These are phyloP conservation scores for Neofusicoccum sp. DNA, from an alignment of 2,329 filamentous ascomycete species.

Conservation along the genomic window DNA sequence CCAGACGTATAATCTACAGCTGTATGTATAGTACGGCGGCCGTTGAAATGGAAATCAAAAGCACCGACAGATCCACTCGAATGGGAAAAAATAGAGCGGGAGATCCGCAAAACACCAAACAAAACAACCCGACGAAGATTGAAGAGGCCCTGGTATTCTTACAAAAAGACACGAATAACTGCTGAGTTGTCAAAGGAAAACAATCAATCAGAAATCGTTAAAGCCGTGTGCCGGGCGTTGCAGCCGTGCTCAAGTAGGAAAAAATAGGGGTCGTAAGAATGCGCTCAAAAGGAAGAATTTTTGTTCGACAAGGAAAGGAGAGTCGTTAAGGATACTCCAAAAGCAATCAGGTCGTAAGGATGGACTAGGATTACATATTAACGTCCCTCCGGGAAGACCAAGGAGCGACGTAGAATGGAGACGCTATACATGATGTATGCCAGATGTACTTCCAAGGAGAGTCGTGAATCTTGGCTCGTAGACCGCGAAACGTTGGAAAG, in stretches of 20 bases:
- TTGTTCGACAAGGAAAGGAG: neutral
- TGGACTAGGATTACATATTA: conserved; percentile 11
- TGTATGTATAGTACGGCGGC: neutral
- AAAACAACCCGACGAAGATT: neutral
- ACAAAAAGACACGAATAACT: no score
- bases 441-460: conserved; percentile 1
- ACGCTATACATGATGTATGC: conserved; percentile 16
- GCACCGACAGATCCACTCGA: no score
- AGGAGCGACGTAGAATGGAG: neutral
- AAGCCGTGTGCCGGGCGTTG: no score
- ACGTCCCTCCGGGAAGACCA: neutral
- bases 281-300: neutral
- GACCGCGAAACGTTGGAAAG: conserved; percentile 7
- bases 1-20: neutral
- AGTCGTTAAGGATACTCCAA: neutral
- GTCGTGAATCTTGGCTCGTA: conserved; percentile 16
- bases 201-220: no score
- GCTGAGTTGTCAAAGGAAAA: no score
- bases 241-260: neutral
- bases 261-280: neutral
- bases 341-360: neutral
- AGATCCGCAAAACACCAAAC: neutral
- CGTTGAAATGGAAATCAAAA: neutral
- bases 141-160: no score
- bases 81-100: neutral